A percentile compares a stretch with the other conserved stretches of the same genome.
Conservation (phyloP, 2,329 filamentous ascomycete species). For the Colletotrichum sp. region DNA sequence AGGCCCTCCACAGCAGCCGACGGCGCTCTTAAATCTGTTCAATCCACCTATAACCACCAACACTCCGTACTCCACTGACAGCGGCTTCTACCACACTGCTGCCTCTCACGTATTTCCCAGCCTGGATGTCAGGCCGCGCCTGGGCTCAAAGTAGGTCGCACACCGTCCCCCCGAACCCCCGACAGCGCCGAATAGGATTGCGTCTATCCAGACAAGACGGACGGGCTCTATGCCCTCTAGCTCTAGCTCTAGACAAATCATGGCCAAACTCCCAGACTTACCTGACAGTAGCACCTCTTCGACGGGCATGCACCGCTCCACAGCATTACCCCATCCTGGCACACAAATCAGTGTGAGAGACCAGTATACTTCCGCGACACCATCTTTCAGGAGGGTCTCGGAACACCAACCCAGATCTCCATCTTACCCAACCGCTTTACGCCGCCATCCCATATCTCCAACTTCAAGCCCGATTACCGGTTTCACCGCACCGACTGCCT, state of each 20-base stretch:
- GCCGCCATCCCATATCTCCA: constrained; percentile 59
- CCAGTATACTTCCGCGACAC: constrained; percentile 56
- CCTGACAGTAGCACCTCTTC: constrained; percentile 52
- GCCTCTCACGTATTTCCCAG: constrained; percentile 50
- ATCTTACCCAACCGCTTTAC: constrained; percentile 50
- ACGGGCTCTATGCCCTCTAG: background rate
- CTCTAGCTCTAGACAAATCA: background rate
- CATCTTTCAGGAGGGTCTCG: constrained; percentile 52
- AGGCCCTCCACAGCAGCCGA: constrained; percentile 52
- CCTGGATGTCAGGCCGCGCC: constrained; percentile 59
- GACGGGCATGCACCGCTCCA: constrained; percentile 61
- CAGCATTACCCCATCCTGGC: constrained; percentile 57
- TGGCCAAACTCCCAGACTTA: constrained; percentile 36
- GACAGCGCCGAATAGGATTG: constrained; percentile 6
- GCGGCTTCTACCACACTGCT: constrained; percentile 52
- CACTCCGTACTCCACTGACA: constrained; percentile 56
- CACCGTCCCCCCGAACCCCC: constrained; percentile 13
- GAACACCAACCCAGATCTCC: constrained; percentile 59
- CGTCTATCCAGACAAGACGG: constrained; percentile 13
- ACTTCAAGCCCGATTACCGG: constrained; percentile 49
- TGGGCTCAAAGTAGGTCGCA: constrained; percentile 59
- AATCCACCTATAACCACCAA: constrained; percentile 53
- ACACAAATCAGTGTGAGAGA: constrained; percentile 56
- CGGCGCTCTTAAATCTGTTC: constrained; percentile 57
- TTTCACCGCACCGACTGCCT: constrained; percentile 6